Evolutionary conservation across 768 basidiomycete genomes (phyloP).

Genomic region (Termitomyces titanicus): DNA sequence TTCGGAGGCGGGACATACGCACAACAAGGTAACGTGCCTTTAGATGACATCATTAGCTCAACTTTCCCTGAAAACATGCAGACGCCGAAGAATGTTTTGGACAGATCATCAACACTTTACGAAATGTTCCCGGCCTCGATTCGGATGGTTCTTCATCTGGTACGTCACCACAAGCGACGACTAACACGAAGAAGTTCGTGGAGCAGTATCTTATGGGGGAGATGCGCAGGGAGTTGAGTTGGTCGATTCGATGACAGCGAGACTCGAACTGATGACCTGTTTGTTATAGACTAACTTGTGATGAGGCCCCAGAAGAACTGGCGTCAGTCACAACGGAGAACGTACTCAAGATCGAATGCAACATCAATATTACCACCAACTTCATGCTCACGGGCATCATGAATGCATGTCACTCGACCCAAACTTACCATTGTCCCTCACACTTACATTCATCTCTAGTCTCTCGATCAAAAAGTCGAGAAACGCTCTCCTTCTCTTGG

Average conservation of each 20-base stretch:
- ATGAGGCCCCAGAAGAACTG: slow-evolving; percentile 80
- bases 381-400: slow-evolving; percentile 84
- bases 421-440: not conserved
- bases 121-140: slow-evolving; percentile 58
- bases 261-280: not conserved
- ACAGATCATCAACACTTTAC: slow-evolving; percentile 67
- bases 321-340: slow-evolving; percentile 60
- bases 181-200: slow-evolving; percentile 56
- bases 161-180: slow-evolving; percentile 18
- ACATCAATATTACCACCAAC: slow-evolving; percentile 84
- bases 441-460: slow-evolving; percentile 38
- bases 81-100: slow-evolving; percentile 92
- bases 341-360: slow-evolving; percentile 89
- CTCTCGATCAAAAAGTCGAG: slow-evolving; percentile 81
- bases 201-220: slow-evolving; percentile 80
- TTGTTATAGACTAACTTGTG: slow-evolving; percentile 64
- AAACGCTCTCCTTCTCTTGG: slow-evolving; percentile 80
- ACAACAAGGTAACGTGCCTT: slow-evolving; percentile 59
- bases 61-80: slow-evolving; percentile 14
- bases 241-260: not conserved
- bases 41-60: slow-evolving; percentile 21
- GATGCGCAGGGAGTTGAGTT: slow-evolving; percentile 62
- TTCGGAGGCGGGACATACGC: slow-evolving; percentile 48
- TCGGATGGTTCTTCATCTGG: slow-evolving; percentile 11
- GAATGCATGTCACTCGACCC: slow-evolving; percentile 44